A percentile compares a stretch with the other conserved stretches of the same genome.
These are phyloP conservation scores for Actinomortierella ambigua DNA, from an alignment of 371 early-diverging fungal species.

Conservation along the genomic window DNA sequence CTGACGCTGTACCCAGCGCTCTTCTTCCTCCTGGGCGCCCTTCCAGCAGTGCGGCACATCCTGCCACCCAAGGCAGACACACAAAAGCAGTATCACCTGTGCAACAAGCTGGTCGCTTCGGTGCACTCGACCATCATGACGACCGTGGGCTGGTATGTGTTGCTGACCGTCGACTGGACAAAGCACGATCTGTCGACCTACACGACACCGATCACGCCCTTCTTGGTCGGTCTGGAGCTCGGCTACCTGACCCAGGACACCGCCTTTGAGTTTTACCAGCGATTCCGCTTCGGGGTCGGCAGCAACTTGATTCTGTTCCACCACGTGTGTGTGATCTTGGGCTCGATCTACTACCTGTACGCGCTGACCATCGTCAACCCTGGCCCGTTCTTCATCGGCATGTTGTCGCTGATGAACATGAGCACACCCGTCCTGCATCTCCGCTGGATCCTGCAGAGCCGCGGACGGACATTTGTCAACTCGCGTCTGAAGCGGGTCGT, in stretches of 20 bases:
- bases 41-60: constrained; percentile 5
- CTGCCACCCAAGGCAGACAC: constrained; percentile 34
- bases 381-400: constrained; percentile 43
- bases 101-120: constrained; percentile 43
- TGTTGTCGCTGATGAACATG: constrained; percentile 46
- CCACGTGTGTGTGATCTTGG: constrained; percentile 37
- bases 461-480: constrained; percentile 29
- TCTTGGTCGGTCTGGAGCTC: constrained; percentile 45
- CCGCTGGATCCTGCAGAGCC: constrained; percentile 43
- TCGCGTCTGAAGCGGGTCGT: constrained; percentile 35
- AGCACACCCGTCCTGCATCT: constrained; percentile 42
- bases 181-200: constrained; percentile 37
- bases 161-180: constrained; percentile 38
- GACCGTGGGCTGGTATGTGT: constrained; percentile 23
- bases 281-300: constrained; percentile 35
- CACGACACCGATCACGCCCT: constrained; percentile 38
- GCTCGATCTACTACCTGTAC: constrained; percentile 35
- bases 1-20: constrained; percentile 36
- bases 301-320: constrained; percentile 47
- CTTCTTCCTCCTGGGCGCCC: constrained; percentile 16
- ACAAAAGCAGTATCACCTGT: constrained; percentile 40
- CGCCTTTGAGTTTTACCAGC: constrained; percentile 40
- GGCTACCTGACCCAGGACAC: constrained; percentile 45
- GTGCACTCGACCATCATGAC: constrained; percentile 45
- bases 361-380: constrained; percentile 34